These are phyloP conservation scores for Fusarium napiforme DNA, from an alignment of 2,329 filamentous ascomycete species.

Conservation along the genomic window DNA sequence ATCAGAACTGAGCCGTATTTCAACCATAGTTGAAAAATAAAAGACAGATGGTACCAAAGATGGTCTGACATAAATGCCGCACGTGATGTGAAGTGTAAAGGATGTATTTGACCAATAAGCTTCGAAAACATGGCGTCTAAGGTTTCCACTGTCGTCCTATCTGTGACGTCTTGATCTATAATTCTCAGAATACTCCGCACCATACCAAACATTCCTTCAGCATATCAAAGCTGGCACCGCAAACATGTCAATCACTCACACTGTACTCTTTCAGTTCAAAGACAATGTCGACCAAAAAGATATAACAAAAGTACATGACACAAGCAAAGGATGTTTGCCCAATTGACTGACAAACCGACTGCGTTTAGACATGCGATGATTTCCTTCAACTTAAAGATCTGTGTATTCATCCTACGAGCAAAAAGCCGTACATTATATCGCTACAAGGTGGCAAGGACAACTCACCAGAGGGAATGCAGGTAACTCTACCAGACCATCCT, in stretches of 20 bases:
- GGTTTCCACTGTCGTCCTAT: not conserved
- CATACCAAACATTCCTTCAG: not conserved
- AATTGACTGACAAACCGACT: not conserved
- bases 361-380: not conserved
- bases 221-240: not conserved
- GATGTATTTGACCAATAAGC: not conserved
- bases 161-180: not conserved
- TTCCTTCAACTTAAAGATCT: slow-evolving; percentile 14
- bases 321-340: rapidly evolving
- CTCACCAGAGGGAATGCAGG: slow-evolving; percentile 20
- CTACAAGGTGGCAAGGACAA: slow-evolving; percentile 16
- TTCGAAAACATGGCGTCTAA: not conserved
- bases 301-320: not conserved
- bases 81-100: not conserved
- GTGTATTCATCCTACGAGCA: slow-evolving; percentile 12
- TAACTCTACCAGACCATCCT: rapidly evolving
- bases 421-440: slow-evolving; percentile 5
- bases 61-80: not conserved
- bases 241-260: slow-evolving; percentile 15
- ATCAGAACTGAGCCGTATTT: not conserved
- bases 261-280: slow-evolving; percentile 21
- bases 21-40: not conserved
- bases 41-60: not conserved
- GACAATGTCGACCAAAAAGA: not conserved
- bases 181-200: not conserved